Percentiles rank a stretch among this genome's conserved stretches.
Evolutionary conservation across 1,284 basidiomycete genomes (phyloP).

Genomic region (Tilletiopsis washingtonensis): DNA sequence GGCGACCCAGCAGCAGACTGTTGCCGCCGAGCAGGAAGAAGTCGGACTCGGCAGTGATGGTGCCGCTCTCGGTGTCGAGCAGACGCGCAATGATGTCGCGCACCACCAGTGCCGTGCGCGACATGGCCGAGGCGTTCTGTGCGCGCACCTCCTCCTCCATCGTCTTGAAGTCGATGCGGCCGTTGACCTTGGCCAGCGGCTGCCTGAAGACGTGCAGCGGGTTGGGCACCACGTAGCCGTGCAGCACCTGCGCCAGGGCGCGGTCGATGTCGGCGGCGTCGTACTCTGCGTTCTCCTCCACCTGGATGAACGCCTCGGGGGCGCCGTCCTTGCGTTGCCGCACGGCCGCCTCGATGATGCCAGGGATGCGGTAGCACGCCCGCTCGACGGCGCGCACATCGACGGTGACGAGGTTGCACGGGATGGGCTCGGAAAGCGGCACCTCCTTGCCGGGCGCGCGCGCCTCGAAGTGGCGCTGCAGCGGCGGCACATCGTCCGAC

Average conservation of each 20-base stretch:
- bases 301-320: slow-evolving; percentile 46
- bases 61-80: slow-evolving; percentile 44
- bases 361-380: slow-evolving; percentile 46
- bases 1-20: slow-evolving; percentile 43
- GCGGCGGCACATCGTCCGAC: slow-evolving; percentile 43
- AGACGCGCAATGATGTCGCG: slow-evolving; percentile 45
- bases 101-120: slow-evolving; percentile 41
- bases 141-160: slow-evolving; percentile 47
- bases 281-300: slow-evolving; percentile 46
- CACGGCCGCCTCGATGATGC: slow-evolving; percentile 45
- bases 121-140: slow-evolving; percentile 45
- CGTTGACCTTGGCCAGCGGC: slow-evolving; percentile 42
- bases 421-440: slow-evolving; percentile 43
- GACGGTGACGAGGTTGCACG: slow-evolving; percentile 42
- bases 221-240: slow-evolving; percentile 47
- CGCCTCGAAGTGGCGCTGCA: slow-evolving; percentile 47
- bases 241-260: slow-evolving; percentile 43
- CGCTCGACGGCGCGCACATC: slow-evolving; percentile 46
- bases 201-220: slow-evolving; percentile 48
- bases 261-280: slow-evolving; percentile 46
- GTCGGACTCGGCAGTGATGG: slow-evolving; percentile 47
- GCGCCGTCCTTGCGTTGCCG: slow-evolving; percentile 44
- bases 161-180: slow-evolving; percentile 44
- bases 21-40: slow-evolving; percentile 47
- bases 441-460: slow-evolving; percentile 43